Conservation (phyloP, 306 rosid species). For the Alnus rubra region DNA sequence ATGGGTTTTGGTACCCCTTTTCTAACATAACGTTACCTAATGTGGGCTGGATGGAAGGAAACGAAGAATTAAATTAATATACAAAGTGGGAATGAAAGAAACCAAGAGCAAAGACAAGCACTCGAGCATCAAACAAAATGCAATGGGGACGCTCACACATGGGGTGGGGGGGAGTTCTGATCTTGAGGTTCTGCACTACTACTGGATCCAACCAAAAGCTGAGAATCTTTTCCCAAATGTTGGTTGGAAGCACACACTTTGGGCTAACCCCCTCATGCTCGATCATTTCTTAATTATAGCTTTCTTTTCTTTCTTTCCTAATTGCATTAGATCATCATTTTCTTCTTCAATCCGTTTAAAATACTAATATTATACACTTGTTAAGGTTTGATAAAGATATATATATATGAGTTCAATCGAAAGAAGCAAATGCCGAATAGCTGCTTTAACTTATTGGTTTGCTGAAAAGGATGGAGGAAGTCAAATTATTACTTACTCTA, state of each 20-base stretch:
- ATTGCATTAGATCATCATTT: neutral
- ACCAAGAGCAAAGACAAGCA: conserved; percentile 71
- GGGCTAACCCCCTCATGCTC: neutral
- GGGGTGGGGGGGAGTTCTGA: conserved; percentile 46
- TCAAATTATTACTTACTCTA: too few relatives aligned
- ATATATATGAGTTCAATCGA: neutral
- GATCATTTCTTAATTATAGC: neutral
- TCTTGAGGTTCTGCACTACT: conserved; percentile 41
- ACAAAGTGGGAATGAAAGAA: conserved; percentile 53
- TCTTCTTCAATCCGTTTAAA: too few relatives aligned
- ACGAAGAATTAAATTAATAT: conserved; percentile 25
- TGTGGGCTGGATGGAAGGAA: conserved; percentile 39
- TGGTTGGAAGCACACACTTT: conserved; percentile 40
- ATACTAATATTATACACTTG: neutral
- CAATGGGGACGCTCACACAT: conserved; percentile 94
- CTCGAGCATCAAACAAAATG: conserved; percentile 53
- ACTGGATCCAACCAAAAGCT: conserved; percentile 62
- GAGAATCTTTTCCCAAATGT: conserved; percentile 60
- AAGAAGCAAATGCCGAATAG: neutral
- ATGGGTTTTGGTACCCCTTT: conserved; percentile 71
- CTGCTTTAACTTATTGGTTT: neutral
- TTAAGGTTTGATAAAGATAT: neutral
- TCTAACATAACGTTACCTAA: conserved; percentile 59
- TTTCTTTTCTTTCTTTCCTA: neutral
- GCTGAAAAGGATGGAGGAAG: neutral